These are phyloP conservation scores for Naegleria gruberi DNA, from an alignment of 208 protist genomes.

Conservation along the genomic window DNA sequence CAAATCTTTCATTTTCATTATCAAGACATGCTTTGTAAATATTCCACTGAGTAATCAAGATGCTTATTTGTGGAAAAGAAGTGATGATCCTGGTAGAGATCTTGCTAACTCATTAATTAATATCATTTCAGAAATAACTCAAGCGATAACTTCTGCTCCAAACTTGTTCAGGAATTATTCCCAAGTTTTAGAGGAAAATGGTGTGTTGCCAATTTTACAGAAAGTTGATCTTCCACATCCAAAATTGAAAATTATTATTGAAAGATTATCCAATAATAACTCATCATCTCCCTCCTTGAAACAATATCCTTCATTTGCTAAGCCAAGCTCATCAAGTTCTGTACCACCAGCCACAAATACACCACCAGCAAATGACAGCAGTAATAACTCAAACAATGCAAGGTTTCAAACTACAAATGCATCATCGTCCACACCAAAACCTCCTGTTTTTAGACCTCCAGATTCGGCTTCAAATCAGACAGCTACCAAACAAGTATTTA, in stretches of 20 bases:
- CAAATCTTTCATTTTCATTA: not conserved
- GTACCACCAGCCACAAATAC: too few species aligned
- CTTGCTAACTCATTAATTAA: not conserved
- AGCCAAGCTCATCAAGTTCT: too few species aligned
- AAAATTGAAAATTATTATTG: not conserved
- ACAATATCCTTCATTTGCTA: too few species aligned
- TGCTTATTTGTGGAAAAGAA: not conserved
- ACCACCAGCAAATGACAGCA: not conserved
- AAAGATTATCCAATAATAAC: not conserved
- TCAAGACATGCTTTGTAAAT: not conserved
- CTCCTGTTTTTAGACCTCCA: not conserved
- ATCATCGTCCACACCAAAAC: not conserved
- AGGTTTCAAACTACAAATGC: too few species aligned
- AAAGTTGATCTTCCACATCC: not conserved
- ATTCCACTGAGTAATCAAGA: not conserved
- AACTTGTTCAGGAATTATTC: not conserved
- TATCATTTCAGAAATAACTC: not conserved
- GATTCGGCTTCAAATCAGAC: too few species aligned
- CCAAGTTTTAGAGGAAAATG: not conserved
- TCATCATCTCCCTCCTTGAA: not conserved
- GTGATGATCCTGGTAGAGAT: not conserved
- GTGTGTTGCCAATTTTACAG: not conserved
- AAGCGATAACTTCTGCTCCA: not conserved
- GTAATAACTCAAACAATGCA: too few species aligned
- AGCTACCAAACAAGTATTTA: not conserved